Conservation (phyloP, 495 filamentous ascomycete species). For the Penicillium samsonianum region DNA sequence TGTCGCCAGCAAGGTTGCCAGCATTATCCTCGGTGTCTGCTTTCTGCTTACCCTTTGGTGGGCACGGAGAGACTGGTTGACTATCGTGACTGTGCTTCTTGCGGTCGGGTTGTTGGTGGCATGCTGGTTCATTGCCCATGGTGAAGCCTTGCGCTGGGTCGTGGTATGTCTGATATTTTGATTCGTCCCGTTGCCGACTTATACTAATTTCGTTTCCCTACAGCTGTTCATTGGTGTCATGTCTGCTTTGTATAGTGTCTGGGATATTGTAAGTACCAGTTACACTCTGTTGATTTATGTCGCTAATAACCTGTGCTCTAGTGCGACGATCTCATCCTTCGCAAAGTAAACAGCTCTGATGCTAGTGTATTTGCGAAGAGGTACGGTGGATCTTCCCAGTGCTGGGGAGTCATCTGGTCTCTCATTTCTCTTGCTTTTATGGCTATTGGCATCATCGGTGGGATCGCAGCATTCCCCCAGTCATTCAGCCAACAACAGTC, state of each 20-base stretch:
- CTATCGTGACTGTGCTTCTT: constrained; percentile 65
- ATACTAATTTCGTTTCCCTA: background rate
- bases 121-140: constrained; percentile 79
- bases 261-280: constrained; percentile 69
- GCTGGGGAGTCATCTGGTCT: constrained; percentile 80
- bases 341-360: constrained; percentile 79
- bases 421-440: constrained; percentile 70
- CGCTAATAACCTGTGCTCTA: constrained; percentile 17
- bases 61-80: constrained; percentile 76
- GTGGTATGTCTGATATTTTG: constrained; percentile 47
- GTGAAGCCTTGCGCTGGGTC: constrained; percentile 69
- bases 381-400: constrained; percentile 77
- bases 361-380: constrained; percentile 77
- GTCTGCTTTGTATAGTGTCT: constrained; percentile 74
- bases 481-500: constrained; percentile 65
- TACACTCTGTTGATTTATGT: background rate
- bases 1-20: constrained; percentile 75
- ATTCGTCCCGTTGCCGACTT: background rate
- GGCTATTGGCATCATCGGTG: constrained; percentile 68
- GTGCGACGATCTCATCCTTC: constrained; percentile 80
- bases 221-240: constrained; percentile 79
- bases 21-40: constrained; percentile 68
- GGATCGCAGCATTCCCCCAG: constrained; percentile 73
- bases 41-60: constrained; percentile 80
- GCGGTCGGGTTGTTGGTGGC: constrained; percentile 71